Evolutionary conservation across 139 green algal genomes (phyloP).

Genomic region (Ulvella scutata): DNA sequence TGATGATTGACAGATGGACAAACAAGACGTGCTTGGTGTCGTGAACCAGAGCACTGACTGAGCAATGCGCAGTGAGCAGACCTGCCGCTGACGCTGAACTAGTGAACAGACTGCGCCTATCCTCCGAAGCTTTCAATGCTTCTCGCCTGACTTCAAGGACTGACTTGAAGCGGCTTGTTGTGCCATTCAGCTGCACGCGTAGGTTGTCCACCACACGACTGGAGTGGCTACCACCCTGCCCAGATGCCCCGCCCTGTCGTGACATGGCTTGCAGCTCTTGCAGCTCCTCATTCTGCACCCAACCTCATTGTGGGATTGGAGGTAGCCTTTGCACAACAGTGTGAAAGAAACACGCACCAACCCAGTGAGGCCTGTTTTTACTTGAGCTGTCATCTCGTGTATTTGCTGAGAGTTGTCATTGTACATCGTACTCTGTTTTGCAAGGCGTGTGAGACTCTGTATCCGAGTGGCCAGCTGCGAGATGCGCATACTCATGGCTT

Average conservation of each 20-base stretch:
- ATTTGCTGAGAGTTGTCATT: constrained; percentile 1
- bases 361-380: not conserved
- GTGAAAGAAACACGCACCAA: not conserved
- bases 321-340: not conserved
- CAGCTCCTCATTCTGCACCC: not conserved
- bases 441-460: not conserved
- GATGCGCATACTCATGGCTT: not conserved
- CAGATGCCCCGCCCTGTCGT: not conserved
- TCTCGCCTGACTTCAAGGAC: not conserved
- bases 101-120: not conserved
- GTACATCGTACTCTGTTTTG: not conserved
- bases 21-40: too few species aligned
- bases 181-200: not conserved
- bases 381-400: not conserved
- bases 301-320: not conserved
- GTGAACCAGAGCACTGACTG: too few species aligned
- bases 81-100: not conserved
- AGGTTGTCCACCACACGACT: not conserved
- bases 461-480: not conserved
- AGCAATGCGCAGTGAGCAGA: not conserved
- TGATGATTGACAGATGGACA: too few species aligned
- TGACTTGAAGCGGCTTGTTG: not conserved
- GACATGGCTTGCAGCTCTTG: not conserved
- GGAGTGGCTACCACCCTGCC: not conserved
- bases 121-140: not conserved